Base-by-base conservation (phyloP, 169 alveolate genomes). In the Eimeria praecox region DNA sequence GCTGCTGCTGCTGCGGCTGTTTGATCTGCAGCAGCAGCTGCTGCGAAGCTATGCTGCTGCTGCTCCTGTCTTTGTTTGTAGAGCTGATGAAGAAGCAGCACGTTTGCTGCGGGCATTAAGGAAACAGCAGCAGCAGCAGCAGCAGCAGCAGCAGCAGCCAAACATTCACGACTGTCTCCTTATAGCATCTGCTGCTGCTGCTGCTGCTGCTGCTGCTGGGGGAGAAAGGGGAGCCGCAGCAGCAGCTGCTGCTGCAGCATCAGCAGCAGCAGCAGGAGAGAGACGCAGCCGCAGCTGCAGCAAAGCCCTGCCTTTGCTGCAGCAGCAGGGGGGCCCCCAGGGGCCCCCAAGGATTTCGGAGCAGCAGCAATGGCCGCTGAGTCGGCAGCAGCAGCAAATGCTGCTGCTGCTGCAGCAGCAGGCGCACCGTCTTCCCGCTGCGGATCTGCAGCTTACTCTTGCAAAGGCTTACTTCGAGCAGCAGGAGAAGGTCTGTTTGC, bases 1-100 rank as follows among this genome's bases (percentile, higher is more conserved):
- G 30, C 56, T 87, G 94, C 83, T 64, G 85, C 94, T 62, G 94
- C 85, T 62, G 66, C 94, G 83, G 30, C 69, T 62, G 59, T 64
- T 62, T 22, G 85, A 44, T 12, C 83, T 59, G 83, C 94, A 64
- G 83, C 94, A 87, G 82, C 94, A 38, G 94, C 83, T 62, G 80
- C 83, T 64, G 69, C 80, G 83, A 62, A 83, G 75, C 77, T 83
- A 83, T 54, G 20, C 49, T 24, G 52, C 56, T n/a, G 75, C 91
- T 52, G 91, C 69, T 33, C 77, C 77, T 40, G 52, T 27, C 30
- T 83, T 83, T 66, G 64, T 83, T 33, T 52, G 91, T 59, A 9
- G 52, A 33, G 75, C 91, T 20, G 91, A 83, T 38, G 54, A 83
- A 77, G 75, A 46, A 77, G 91, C 91, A 3, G 59, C 77, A 56